Percentiles rank a stretch among this genome's conserved stretches.
These are phyloP conservation scores for Mallotus japonicus DNA, from an alignment of 441 rosid genomes.

Conservation along the genomic window DNA sequence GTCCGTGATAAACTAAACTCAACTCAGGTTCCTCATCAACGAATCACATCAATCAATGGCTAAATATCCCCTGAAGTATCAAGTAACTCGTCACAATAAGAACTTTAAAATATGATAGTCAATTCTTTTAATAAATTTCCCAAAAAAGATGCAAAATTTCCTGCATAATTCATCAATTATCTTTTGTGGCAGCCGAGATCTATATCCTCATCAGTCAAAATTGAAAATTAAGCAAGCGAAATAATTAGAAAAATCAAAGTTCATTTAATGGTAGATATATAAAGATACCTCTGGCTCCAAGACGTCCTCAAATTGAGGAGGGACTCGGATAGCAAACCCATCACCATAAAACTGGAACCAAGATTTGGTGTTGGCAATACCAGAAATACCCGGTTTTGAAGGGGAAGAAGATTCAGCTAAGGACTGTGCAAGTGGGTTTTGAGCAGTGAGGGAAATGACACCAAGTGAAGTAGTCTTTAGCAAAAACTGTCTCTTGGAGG, in stretches of 20 bases:
- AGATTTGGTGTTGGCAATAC: constrained; percentile 69
- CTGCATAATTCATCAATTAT: no score
- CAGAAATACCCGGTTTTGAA: constrained; percentile 43
- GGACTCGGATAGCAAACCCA: constrained; percentile 82
- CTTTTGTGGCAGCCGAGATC: no score
- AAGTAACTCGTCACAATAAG: no score
- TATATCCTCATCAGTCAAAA: not conserved
- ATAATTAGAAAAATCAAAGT: not conserved
- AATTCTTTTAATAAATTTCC: no score
- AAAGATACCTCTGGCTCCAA: constrained; percentile 75
- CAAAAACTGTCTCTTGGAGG: constrained; percentile 52
- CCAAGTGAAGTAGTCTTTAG: constrained; percentile 45
- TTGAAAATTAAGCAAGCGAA: not conserved
- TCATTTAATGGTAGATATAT: not conserved
- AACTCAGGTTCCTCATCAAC: no score
- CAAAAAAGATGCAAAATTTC: no score
- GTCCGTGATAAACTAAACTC: no score
- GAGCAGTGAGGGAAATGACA: constrained; percentile 36
- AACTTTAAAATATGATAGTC: no score
- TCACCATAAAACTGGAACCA: constrained; percentile 89
- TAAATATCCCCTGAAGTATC: no score
- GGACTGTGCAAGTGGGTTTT: constrained; percentile 45
- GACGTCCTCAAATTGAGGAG: constrained; percentile 81
- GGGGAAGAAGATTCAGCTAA: constrained; percentile 53
- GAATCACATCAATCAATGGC: no score